Conservation (phyloP, 1,284 basidiomycete genomes). For the Heterobasidion occidentale region DNA sequence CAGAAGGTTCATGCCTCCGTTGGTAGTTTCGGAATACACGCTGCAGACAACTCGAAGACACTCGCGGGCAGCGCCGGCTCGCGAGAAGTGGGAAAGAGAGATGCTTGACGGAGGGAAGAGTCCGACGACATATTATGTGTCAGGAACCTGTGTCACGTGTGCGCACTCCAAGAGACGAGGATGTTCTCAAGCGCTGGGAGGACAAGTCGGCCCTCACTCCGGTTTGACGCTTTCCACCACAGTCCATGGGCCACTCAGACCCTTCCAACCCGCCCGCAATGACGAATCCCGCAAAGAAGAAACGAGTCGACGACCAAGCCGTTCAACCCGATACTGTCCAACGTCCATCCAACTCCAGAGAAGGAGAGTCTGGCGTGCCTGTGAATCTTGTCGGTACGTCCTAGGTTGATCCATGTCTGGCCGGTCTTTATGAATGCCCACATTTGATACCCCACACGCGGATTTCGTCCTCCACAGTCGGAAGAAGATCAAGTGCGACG, state of each 20-base stretch:
- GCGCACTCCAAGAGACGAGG: no score
- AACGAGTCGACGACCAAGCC: constrained; percentile 53
- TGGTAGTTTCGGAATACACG: no score
- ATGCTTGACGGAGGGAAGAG: no score
- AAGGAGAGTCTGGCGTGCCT: constrained; percentile 73
- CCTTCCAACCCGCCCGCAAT: constrained; percentile 22
- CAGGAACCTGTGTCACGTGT: no score
- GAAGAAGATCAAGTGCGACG: constrained; percentile 88
- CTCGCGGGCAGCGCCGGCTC: no score
- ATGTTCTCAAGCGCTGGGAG: no score
- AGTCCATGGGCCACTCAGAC: background rate
- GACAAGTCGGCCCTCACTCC: background rate
- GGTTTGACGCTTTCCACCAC: background rate
- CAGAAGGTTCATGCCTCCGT: no score
- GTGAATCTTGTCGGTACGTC: constrained; percentile 74
- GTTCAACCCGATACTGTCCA: constrained; percentile 44
- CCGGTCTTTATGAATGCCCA: background rate
- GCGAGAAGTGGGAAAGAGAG: no score
- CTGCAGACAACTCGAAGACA: no score
- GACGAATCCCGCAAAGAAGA: constrained; percentile 63
- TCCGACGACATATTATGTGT: no score
- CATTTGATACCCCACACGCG: background rate
- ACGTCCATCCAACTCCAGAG: constrained; percentile 71
- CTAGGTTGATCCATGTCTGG: constrained; percentile 3
- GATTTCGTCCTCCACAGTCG: constrained; percentile 35